A percentile compares a stretch with the other conserved stretches of the same genome.
Evolutionary conservation across 139 green algal genomes (phyloP).

Genomic region (Zygnema circumcarinatum): DNA sequence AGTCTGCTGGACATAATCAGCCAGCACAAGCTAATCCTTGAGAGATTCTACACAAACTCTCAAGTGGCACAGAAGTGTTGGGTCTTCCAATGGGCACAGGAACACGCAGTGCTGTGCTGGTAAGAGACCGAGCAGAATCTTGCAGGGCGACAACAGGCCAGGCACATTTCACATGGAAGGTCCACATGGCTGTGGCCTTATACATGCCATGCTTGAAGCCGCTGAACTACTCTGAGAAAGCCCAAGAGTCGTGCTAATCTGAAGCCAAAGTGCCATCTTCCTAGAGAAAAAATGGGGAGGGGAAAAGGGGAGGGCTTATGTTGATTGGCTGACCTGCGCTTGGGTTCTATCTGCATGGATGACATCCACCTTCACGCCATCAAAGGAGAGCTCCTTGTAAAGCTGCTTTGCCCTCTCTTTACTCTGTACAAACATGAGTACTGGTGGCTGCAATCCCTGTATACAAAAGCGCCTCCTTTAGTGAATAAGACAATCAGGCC

Average conservation of each 20-base stretch:
- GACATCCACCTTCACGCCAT: constrained; percentile 82
- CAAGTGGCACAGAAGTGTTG: too few relatives aligned
- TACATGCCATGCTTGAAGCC: neutral
- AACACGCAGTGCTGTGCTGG: neutral
- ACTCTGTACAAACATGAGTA: constrained; percentile 90
- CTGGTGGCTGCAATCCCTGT: constrained; percentile 77
- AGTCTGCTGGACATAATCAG: too few relatives aligned
- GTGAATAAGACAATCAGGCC: too few relatives aligned
- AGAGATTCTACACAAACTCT: too few relatives aligned
- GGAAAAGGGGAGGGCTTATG: neutral
- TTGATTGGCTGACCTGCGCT: constrained; percentile 41
- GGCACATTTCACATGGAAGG: neutral
- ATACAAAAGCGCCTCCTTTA: constrained; percentile 26
- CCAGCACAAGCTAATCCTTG: too few relatives aligned
- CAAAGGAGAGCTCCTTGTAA: constrained; percentile 82
- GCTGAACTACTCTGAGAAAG: too few relatives aligned
- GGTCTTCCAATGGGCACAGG: neutral
- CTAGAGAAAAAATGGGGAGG: neutral
- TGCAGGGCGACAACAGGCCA: neutral
- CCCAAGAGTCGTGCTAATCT: too few relatives aligned
- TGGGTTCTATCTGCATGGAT: constrained; percentile 75
- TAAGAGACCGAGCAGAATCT: neutral
- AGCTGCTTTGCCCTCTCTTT: constrained; percentile 84
- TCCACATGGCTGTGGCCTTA: neutral
- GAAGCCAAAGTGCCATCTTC: too few relatives aligned